Base-by-base conservation (phyloP, 169 alveolate species). In the Cystoisospora suis region DNA sequence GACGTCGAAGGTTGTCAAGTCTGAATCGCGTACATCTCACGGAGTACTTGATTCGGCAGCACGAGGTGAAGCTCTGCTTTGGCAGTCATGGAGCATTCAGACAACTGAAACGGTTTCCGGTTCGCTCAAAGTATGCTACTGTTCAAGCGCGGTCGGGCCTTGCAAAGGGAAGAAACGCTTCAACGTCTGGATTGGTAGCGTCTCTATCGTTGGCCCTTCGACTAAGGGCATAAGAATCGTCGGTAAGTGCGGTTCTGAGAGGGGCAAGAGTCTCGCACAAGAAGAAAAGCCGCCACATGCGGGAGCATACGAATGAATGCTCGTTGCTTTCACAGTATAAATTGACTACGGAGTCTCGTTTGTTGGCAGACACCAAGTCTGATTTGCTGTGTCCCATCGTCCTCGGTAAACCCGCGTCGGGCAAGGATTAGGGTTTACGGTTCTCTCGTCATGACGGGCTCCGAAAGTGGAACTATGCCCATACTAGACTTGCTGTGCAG, bases 71-170 rank as follows among this genome's bases (percentile, higher is more conserved):
- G 5, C 77, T 36, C 77, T 65, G 5, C 4, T 65, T n/a, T 88
- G 92, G 92, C 46, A 49, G 32, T 88, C 92, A 27, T 88, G 92
- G 92, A 58, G 77, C 20, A 88, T 88, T 36, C 88, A 75, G 45
- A 45, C 83, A 6, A 61, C 32, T 83, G 49, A 20, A 23, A 12
- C 88, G 29, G 92, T 59, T 23, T 32, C 61, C 17, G 89, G 89
- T 23, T 15, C 5, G 40, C 59, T 88, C 80, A 53, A 75, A 34
- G 83, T 88, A 27, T 88, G 92, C 92, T 88, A 88, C 75, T 88
- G 92, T 53, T 72, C 92, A 29, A 49, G 89, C 72, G 56, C 46
- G 34, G 89, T 29, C 1, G 72, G 49, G 0, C 83, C 69, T 17
- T 88, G 92, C 92, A 75, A 45, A 0, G 36, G 44, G 34, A 23